Percentiles rank a stretch among this genome's conserved stretches.
Conservation (phyloP, 2,329 filamentous ascomycete genomes). For the Fusarium sp. region DNA sequence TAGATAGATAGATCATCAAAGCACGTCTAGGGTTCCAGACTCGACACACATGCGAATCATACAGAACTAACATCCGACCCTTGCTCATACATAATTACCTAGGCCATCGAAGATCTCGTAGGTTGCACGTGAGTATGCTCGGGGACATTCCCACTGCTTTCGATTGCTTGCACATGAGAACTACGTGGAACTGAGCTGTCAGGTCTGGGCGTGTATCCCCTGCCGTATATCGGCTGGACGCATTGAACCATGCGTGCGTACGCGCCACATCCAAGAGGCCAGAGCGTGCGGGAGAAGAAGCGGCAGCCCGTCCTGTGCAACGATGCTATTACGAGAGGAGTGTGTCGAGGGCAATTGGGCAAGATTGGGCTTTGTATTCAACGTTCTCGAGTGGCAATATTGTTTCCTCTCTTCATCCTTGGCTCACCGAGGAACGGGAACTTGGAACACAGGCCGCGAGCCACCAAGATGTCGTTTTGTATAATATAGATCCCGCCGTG, state of each 20-base stretch:
- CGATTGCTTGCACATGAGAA: constrained; percentile 9
- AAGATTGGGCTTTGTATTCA: constrained; percentile 4
- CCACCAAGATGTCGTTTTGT: constrained; percentile 4
- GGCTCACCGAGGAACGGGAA: not conserved
- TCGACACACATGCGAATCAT: constrained; percentile 8
- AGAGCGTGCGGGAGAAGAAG: constrained; percentile 6
- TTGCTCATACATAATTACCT: no score
- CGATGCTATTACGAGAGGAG: constrained; percentile 6
- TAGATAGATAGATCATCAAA: constrained; percentile 13
- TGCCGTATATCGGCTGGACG: constrained; percentile 18
- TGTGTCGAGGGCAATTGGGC: not conserved
- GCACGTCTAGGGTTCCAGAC: not conserved
- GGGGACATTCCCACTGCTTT: constrained; percentile 1
- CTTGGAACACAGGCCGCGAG: constrained; percentile 6
- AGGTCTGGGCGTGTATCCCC: constrained; percentile 13
- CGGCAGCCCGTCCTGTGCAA: constrained; percentile 30
- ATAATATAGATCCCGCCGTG: not conserved
- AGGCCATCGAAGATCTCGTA: constrained; percentile 20
- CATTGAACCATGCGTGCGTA: constrained; percentile 8
- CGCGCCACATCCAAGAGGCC: constrained; percentile 14
- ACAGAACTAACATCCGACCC: not conserved
- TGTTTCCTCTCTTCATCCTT: not conserved
- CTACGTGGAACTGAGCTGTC: constrained; percentile 33
- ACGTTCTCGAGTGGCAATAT: constrained; percentile 6
- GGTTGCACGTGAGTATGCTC: constrained; percentile 17